phyloP scores from a whole-genome alignment of 768 basidiomycete genomes.

The Hortiboletus flavorubellus region DNA sequence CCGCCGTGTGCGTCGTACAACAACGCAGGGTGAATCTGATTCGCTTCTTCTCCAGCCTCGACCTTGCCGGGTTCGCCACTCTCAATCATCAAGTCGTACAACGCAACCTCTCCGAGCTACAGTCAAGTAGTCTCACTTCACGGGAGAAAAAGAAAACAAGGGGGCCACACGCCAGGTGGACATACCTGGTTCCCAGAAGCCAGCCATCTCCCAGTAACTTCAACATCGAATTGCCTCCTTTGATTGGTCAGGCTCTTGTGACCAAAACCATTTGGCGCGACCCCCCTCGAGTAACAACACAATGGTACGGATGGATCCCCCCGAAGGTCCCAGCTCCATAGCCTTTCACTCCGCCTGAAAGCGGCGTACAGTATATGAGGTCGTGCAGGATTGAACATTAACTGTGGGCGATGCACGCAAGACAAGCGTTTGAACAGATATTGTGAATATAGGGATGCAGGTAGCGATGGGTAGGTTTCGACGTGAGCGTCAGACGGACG shows the following conservation, averaged over 20 bases:
- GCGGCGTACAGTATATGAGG: conserved; percentile 77
- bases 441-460: no score
- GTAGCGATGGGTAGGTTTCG: neutral
- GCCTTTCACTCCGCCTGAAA: conserved; percentile 55
- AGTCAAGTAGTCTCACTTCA: neutral
- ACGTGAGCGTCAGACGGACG: neutral
- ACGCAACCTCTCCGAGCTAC: conserved; percentile 55
- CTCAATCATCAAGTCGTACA: conserved; percentile 51
- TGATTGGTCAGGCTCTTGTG: conserved; percentile 59
- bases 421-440: neutral
- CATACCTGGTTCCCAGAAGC: conserved; percentile 67
- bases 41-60: neutral
- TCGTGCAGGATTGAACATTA: conserved; percentile 71
- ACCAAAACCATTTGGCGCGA: neutral
- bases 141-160: neutral
- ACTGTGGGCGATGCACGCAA: conserved; percentile 34
- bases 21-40: conserved; percentile 29
- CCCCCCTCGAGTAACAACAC: conserved; percentile 29
- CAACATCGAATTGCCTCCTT: conserved; percentile 72
- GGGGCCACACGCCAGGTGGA: neutral
- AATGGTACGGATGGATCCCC: conserved; percentile 46
- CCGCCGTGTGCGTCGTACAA: conserved; percentile 57
- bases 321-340: conserved; percentile 82
- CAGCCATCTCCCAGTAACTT: conserved; percentile 61
- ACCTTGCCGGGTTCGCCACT: neutral